phyloP scores from a whole-genome alignment of 768 basidiomycete species.

The Crepidotus variabilis region DNA sequence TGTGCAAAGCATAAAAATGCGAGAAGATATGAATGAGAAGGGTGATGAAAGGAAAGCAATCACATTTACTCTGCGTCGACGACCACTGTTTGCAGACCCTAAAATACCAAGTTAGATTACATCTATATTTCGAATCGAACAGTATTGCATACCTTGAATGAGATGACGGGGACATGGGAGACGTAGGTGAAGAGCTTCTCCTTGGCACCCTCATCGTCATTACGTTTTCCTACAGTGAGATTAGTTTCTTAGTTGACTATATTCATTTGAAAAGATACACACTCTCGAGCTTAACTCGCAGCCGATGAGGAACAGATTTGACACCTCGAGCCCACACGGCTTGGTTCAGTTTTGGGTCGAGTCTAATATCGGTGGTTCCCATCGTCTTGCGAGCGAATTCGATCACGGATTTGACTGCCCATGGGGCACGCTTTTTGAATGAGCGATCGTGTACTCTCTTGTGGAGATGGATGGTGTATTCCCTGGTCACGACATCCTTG shows the following conservation, averaged over 20 bases:
- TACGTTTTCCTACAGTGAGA: conserved; percentile 76
- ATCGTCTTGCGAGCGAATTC: conserved; percentile 91
- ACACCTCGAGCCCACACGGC: conserved; percentile 92
- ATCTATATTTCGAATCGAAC: background rate
- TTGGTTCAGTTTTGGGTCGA: conserved; percentile 97
- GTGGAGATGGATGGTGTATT: conserved; percentile 98
- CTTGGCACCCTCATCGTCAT: conserved; percentile 98
- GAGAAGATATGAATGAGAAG: background rate
- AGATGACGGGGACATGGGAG: conserved; percentile 67
- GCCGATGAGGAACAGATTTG: conserved; percentile 88
- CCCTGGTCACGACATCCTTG: conserved; percentile 96
- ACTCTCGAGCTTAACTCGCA: conserved; percentile 95
- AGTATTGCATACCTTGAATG: conserved; percentile 73
- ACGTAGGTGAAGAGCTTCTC: conserved; percentile 97
- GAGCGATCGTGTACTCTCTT: conserved; percentile 88
- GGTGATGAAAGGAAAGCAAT: background rate
- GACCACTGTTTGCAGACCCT: conserved; percentile 84
- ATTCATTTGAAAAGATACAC: conserved; percentile 13
- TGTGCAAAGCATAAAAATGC: background rate
- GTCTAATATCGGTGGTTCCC: conserved; percentile 91
- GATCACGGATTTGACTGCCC: conserved; percentile 92
- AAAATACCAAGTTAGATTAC: conserved; percentile 6
- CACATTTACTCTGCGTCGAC: conserved; percentile 70
- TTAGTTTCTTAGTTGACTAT: conserved; percentile 1
- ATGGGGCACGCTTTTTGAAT: conserved; percentile 98